Base-by-base conservation (phyloP, 257 asterid genomes). In the Anisodus tanguticus region DNA sequence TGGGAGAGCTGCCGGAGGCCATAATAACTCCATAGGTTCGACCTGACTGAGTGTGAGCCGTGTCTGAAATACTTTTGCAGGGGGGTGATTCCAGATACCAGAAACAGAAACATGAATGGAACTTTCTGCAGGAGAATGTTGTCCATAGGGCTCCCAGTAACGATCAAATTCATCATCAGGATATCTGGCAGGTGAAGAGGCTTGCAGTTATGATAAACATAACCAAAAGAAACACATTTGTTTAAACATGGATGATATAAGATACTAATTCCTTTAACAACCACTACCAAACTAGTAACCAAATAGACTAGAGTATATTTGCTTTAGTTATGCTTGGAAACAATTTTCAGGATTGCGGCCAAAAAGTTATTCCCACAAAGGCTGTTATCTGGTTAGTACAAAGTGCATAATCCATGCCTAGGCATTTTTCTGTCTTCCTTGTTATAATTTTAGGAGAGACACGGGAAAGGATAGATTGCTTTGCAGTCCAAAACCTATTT, bases 11-110 rank as follows among this genome's bases (percentile, higher is more conserved):
- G 70, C 84, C 0, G 93, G 93, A 31, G 99, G 99, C 99, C 99
- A 97, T 22, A 45, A 82, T 69, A 97, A 83, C 66, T 91, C 87
- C 80, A 97, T 82, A 43, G 95, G 90, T 62, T 87, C 93, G 0
- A 90, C 89, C 31, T 85, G 86, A 84, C 82, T 82, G 55, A 35
- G 88, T 31, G 88, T 79, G 79, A 93, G 47, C 53, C 89, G 87
- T 9, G 98, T 90, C 81, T 88, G 93, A 64, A 97, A 97, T 43
- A 97, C 91, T 85, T 84, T 91, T 2, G 79, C 66, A 19, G 99
- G 98, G 7, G 99, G 99, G 19, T 89, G 84, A 88, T 95, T 97
- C 99, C 99, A 97, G 88, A 97, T 92, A 54, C 98, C 97, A 5
- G 98, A 92, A 72, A 89, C 92, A 3, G 91, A 86, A 31, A 93